Evolutionary conservation across 2,329 filamentous ascomycete genomes (phyloP).

Genomic region (Venturia aucupariae): DNA sequence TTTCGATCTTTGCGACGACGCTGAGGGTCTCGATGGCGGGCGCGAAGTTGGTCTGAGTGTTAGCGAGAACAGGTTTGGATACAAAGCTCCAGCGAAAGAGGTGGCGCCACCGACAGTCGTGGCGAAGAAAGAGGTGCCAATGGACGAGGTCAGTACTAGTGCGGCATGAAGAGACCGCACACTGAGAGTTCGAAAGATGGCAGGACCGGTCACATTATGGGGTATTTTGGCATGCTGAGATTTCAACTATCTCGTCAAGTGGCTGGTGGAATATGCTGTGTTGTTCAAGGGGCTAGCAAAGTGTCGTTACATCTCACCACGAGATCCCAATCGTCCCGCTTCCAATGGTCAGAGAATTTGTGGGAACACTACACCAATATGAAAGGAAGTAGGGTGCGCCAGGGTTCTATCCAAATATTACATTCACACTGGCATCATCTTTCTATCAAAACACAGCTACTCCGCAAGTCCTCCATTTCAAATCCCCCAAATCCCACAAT

Average conservation of each 20-base stretch:
- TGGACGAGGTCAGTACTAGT: not conserved
- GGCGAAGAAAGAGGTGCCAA: not conserved
- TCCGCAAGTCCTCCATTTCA: too few species aligned
- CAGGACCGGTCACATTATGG: not conserved
- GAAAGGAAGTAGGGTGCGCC: too few species aligned
- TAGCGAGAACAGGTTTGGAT: slow-evolving; percentile 5
- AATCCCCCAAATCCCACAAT: too few species aligned
- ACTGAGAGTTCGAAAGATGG: not conserved
- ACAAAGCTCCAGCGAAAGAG: not conserved
- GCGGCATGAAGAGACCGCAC: not conserved
- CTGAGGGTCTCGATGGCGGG: slow-evolving; percentile 3
- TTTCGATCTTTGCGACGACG: slow-evolving; percentile 12
- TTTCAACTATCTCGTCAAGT: slow-evolving; percentile 11
- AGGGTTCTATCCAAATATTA: too few species aligned
- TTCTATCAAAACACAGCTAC: too few species aligned
- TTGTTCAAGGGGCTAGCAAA: too few species aligned
- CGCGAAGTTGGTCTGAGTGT: slow-evolving; percentile 3
- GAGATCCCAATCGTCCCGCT: too few species aligned
- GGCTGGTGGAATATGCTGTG: too few species aligned
- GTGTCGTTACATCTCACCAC: too few species aligned
- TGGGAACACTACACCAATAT: too few species aligned
- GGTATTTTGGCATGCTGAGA: slow-evolving; percentile 5
- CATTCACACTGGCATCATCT: too few species aligned
- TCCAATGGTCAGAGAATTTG: too few species aligned
- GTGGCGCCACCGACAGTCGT: not conserved